A percentile compares a stretch with the other conserved stretches of the same genome.
Conservation (phyloP, 768 basidiomycete genomes). For the Hygrophoropsis aurantiaca region DNA sequence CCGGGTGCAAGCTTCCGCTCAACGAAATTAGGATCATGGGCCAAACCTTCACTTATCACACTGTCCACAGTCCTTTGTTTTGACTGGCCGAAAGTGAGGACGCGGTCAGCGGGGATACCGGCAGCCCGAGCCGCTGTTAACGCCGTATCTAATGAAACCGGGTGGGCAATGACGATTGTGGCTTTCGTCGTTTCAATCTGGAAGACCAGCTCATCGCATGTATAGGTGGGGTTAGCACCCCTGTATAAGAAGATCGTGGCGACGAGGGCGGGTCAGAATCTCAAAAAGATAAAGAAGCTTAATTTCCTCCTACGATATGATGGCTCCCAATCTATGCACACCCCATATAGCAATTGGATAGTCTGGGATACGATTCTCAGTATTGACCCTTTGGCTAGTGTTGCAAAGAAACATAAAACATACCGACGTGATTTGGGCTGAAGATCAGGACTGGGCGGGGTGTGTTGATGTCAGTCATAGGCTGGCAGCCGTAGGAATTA, state of each 20-base stretch:
- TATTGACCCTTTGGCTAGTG: no score
- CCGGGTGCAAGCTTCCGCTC: conserved; percentile 51
- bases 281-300: conserved; percentile 1
- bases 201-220: conserved; percentile 28
- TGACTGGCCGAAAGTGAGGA: conserved; percentile 25
- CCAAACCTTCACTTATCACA: conserved; percentile 46
- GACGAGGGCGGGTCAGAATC: background rate
- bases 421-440: conserved; percentile 65
- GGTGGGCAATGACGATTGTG: conserved; percentile 29
- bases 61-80: conserved; percentile 40
- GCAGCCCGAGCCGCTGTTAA: conserved; percentile 27
- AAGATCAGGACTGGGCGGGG: conserved; percentile 52
- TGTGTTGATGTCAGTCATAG: conserved; percentile 1
- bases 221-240: conserved; percentile 36
- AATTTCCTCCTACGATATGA: conserved; percentile 49
- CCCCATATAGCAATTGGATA: conserved; percentile 61
- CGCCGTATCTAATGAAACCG: conserved; percentile 25
- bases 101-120: conserved; percentile 27
- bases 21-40: conserved; percentile 36
- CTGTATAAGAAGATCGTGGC: conserved; percentile 11
- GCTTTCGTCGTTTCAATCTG: conserved; percentile 29
- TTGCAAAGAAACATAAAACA: conserved; percentile 6
- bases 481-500: conserved; percentile 2
- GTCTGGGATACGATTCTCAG: conserved; percentile 33
- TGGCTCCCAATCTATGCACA: conserved; percentile 54